Conservation (phyloP, 495 filamentous ascomycete species). For the Aspergillus biplanus region DNA sequence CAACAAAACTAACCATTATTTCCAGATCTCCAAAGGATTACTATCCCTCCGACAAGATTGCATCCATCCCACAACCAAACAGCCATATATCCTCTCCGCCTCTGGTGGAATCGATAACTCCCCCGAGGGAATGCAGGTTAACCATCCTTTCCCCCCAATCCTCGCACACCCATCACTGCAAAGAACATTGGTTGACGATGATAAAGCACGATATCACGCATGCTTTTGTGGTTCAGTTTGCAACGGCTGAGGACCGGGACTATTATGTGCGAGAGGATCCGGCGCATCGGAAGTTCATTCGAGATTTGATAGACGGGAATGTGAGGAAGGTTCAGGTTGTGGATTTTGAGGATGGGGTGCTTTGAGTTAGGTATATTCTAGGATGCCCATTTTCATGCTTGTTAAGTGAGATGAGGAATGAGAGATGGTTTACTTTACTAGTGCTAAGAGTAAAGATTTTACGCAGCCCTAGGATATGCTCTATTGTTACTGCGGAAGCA, state of each 20-base stretch:
- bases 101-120: slow-evolving; percentile 68
- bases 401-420: no score
- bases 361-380: slow-evolving; percentile 10
- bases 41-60: slow-evolving; percentile 44
- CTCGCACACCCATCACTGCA: not conserved
- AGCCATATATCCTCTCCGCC: slow-evolving; percentile 55
- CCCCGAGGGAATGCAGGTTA: slow-evolving; percentile 64
- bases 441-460: no score
- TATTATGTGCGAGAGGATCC: slow-evolving; percentile 50
- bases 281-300: slow-evolving; percentile 40
- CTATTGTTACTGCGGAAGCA: not conserved
- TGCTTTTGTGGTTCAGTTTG: slow-evolving; percentile 49
- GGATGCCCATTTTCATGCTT: no score
- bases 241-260: slow-evolving; percentile 41
- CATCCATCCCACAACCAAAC: slow-evolving; percentile 45
- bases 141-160: not conserved
- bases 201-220: slow-evolving; percentile 42
- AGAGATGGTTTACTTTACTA: no score
- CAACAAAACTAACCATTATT: slow-evolving; percentile 6
- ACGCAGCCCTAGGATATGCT: not conserved
- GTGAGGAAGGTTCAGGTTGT: slow-evolving; percentile 48
- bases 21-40: slow-evolving; percentile 39
- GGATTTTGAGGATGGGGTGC: slow-evolving; percentile 38
- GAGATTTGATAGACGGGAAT: slow-evolving; percentile 29
- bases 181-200: no score